Base-by-base conservation (phyloP, 2,329 filamentous ascomycete genomes). In the Calonectria ilicicola region DNA sequence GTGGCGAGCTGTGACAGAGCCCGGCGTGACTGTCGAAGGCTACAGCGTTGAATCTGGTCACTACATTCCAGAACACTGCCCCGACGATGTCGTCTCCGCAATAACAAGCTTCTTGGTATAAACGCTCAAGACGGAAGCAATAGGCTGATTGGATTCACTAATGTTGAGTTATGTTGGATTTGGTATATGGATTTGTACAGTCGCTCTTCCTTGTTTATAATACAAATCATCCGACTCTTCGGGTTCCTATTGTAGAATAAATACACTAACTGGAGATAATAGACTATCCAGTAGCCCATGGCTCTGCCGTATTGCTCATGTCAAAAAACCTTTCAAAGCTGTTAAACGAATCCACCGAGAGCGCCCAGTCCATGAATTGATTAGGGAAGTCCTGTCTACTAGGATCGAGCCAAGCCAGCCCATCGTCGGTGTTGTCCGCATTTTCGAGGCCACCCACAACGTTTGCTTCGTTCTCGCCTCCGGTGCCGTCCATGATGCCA, bases 21-120 rank as follows among this genome's bases (percentile, higher is more conserved):
- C 81, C 1, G 81, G 79, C 0, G 81, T 84, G 6, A 10, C 49
- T 1, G 85, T 88, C 0, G 76, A 81, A 9, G 88, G 87, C 0
- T 80, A 85, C 40, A 81, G 78, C 2, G 83, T 90, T 9, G 83
- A 87, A 21, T 85, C 86, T 19, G 85, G 88, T 0, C 87, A 89
- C 76, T 89, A 87, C 74, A 84, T 88, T 27, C 84, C 88, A 1
- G 90, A 91, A 74, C 86, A 91, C 71, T 82, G 81, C 29, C 88
- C 89, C 0, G 84, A 86, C 14, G 85, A 85, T 2, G 82, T 89
- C 27, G 80, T 87, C 35, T 80, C 80, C 65, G 81, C 84, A 23
- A 81, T 89, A 7, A 65, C 72, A 10, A 81, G 83, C 7, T 88
- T 88, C 68, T 79, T 87, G 7, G 44, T 51, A 29, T 68, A 29